Evolutionary conservation across 805 yeast genomes (phyloP), one percentile per base, ranked within the genome.

Genomic region (Yarrowia yakushimensis): DNA sequence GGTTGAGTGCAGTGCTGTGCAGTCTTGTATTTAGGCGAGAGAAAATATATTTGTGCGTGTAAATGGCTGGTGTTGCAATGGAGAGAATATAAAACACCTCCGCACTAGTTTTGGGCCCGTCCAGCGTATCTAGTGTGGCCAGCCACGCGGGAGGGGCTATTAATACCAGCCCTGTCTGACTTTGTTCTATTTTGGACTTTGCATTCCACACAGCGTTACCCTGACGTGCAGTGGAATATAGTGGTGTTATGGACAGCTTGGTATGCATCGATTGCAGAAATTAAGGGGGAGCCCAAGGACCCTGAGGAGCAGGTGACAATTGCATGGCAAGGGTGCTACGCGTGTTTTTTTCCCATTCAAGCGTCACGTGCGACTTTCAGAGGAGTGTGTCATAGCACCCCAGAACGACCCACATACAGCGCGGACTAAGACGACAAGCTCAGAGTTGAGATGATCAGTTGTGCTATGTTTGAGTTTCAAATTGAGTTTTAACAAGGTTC

Each of bases 131-230:
- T 20, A 18, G 39, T 20, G 42, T 22, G 17, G 17, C 13, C 27
- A 39, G 43, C 27, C 43, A 6, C 11, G n/a, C 11, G 18, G 45
- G 18, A 30, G 7, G 45, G 22, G 23, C 50, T 43, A 43, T 43
- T 17, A 43, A 43, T 45, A 45, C 52, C 52, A 28, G 36, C 27
- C 36, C 48, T 43, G 48, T 43, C 48, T 43, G 48, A 43, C 48
- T 43, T 43, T 43, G 48, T 43, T 25, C 48, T 43, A 43, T 43
- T 45, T 45, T 28, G 52, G 36, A 45, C 36, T 30, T 30, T 45
- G 52, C 52, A 45, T 45, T 45, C 52, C 52, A 30, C 17, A 13
- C 18, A 12, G 52, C n/a, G n/a, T 45, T 45, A 45, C 52, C 52
- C 52, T 6, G 52, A 8, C 52, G 20, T 6, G 52, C 22, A 10